Conservation (phyloP, 768 basidiomycete species). For the Cyathus striatus region DNA sequence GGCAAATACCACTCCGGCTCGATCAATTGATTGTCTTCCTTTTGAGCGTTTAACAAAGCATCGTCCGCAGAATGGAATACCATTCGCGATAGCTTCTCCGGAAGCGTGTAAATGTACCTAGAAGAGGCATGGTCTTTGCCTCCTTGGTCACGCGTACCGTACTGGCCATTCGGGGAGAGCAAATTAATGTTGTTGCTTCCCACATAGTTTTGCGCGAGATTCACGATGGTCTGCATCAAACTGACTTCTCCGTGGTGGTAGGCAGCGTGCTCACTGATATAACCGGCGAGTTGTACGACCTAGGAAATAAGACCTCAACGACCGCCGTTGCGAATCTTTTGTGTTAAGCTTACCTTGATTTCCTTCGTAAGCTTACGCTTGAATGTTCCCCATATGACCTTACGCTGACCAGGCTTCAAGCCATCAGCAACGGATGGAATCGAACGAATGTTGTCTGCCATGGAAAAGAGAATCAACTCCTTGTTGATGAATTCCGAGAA, state of each 20-base stretch:
- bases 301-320: slow-evolving; percentile 22
- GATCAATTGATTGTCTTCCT: slow-evolving; percentile 80
- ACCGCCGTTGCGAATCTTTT: no score
- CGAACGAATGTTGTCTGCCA: slow-evolving; percentile 98
- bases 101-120: slow-evolving; percentile 91
- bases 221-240: slow-evolving; percentile 86
- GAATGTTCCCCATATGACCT: slow-evolving; percentile 95
- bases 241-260: slow-evolving; percentile 96
- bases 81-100: slow-evolving; percentile 65
- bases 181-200: slow-evolving; percentile 95
- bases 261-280: slow-evolving; percentile 87
- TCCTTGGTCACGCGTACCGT: slow-evolving; percentile 88
- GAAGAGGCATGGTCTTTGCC: slow-evolving; percentile 97
- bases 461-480: slow-evolving; percentile 96
- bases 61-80: slow-evolving; percentile 86
- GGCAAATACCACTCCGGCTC: slow-evolving; percentile 97
- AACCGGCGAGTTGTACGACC: slow-evolving; percentile 95
- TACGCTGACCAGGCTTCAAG: slow-evolving; percentile 95
- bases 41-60: slow-evolving; percentile 74
- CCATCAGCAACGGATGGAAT: slow-evolving; percentile 94
- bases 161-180: slow-evolving; percentile 86
- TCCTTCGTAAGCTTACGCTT: slow-evolving; percentile 89
- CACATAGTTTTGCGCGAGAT: slow-evolving; percentile 89
- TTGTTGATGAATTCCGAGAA: slow-evolving; percentile 96
- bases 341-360: slow-evolving; percentile 61